Evolutionary conservation across 148 eudicot species (phyloP), one percentile per base, ranked within the genome.

Genomic region (Oxyria digyna): DNA sequence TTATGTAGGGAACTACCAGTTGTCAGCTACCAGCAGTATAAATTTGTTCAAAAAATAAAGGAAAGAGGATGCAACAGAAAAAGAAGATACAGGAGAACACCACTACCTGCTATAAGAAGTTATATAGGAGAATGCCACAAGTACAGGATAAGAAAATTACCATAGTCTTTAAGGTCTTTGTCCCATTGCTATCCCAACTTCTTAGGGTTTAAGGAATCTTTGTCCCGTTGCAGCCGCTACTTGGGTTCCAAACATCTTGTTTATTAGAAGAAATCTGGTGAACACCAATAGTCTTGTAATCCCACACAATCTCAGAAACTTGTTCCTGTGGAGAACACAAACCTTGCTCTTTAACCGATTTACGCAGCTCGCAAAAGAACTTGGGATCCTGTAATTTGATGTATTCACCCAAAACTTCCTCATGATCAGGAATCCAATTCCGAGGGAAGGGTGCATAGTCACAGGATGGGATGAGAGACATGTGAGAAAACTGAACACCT

Each of bases 401-500:
- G 69, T 94, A 87, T 72, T 90, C 97, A 45, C 29, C 74, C 77
- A 90, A 76, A 67, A 90, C 52, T 52, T 74, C 79, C 79, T 88
- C 96, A 68, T 90, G 96, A 68, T 88, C 86, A 6, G 99, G 99
- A 43, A 85, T 63, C 97, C 99, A 90, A 41, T 78, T 83, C 77
- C 97, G 80, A 24, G 96, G 96, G 49, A 90, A 87, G n/a, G 92
- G 96, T 8, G 87, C 80, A 68, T 88, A 90, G 79, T 90, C 96
- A 78, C 97, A 90, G n/a, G 86, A 85, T 11, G 97, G 97, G 57
- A 90, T 88, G 52, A 78, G 75, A 37, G 92, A 84, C 97, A 87
- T 90, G 77, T 72, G 97, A 67, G 99, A 94, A 79, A 94, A 90
- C 78, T 77, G 89, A 71, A 94, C 85, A 38, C 99, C 97, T 76